Base-by-base conservation (phyloP, 1,139 yeast genomes). In the Yarrowia galli region DNA sequence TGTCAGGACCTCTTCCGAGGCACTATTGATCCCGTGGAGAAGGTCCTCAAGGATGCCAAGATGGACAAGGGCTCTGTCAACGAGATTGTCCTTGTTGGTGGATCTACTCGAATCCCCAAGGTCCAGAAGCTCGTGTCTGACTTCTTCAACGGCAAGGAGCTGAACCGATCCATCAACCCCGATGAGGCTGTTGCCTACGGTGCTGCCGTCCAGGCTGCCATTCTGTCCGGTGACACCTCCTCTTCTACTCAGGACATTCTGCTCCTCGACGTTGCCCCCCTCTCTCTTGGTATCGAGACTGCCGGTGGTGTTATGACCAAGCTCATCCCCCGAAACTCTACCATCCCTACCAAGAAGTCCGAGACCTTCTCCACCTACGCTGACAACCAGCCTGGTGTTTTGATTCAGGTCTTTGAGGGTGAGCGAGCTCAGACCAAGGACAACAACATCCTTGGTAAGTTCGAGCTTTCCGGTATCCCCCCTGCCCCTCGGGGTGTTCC, bases 41-140 rank as follows among this genome's bases (percentile, higher is more conserved):
- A 92, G 87, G 98, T 95, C 78, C 88, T 93, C 83, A 90, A 89
- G 85, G 98, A 93, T 81, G 89, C 98, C 77, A 91, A 92, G 87
- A 85, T 91, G 78, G 85, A 89, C 83, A 93, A 93, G 89, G 82
- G 92, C 71, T 85, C 86, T 76, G 95, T 95, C 78, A 89, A 95
- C 81, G 98, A 93, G 85, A 93, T 93, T 80, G 99, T 93, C 80
- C 87, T 93, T 76, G 99, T 93, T 77, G 99, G 99, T 89, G 99
- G 99, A 87, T 93, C 99, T 75, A 93, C 99, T 82, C 93, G 98
- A 91, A 93, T 93, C 85, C 98, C 98, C 86, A 92, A 92, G 88
- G 91, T 93, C 80, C 98, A 95, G 87, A 92, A 93, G 85, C 88
- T 93, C 80, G 92, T 93, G 76, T 91, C 97, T 75, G 98, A 95